phyloP scores from a whole-genome alignment of 768 basidiomycete genomes.

The Filobasidium floriforme region DNA sequence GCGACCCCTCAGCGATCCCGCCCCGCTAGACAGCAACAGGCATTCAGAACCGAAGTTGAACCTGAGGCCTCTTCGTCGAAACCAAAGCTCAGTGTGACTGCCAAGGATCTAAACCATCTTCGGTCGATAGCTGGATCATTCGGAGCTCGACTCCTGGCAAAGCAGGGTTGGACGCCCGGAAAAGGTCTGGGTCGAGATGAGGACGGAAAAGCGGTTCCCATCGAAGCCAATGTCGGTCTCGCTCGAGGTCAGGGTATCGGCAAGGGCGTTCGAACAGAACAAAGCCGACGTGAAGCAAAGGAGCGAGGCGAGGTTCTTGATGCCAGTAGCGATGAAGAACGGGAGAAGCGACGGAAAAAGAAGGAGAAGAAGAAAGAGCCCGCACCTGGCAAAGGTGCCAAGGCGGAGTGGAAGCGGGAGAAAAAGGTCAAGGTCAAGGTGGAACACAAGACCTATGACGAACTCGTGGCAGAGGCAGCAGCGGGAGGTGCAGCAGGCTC shows the following conservation, averaged over 20 bases:
- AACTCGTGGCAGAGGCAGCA: constrained; percentile 82
- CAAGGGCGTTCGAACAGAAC: constrained; percentile 42
- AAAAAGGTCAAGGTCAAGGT: constrained; percentile 76
- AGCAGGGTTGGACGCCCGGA: constrained; percentile 89
- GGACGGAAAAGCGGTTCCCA: constrained; percentile 41
- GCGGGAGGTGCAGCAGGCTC: constrained; percentile 46
- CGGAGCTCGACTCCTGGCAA: constrained; percentile 81
- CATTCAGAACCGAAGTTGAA: constrained; percentile 19
- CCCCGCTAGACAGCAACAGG: background rate
- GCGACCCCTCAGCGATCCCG: constrained; percentile 22
- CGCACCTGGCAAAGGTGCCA: constrained; percentile 45
- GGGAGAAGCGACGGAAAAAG: constrained; percentile 23
- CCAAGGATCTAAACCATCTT: constrained; percentile 72
- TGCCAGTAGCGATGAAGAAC: constrained; percentile 40
- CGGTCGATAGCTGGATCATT: constrained; percentile 65
- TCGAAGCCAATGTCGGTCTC: constrained; percentile 33
- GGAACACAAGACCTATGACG: constrained; percentile 94
- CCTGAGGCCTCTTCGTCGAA: constrained; percentile 36
- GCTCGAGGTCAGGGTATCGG: constrained; percentile 39
- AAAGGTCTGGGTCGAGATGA: constrained; percentile 42
- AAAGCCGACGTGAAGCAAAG: constrained; percentile 43
- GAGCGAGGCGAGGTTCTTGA: constrained; percentile 30
- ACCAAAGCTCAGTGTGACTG: constrained; percentile 52
- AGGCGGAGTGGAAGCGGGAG: constrained; percentile 65
- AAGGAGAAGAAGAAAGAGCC: constrained; percentile 18